Conservation (phyloP, 108 stramenopile genomes). For the Pseudonitzschia multistriata region DNA sequence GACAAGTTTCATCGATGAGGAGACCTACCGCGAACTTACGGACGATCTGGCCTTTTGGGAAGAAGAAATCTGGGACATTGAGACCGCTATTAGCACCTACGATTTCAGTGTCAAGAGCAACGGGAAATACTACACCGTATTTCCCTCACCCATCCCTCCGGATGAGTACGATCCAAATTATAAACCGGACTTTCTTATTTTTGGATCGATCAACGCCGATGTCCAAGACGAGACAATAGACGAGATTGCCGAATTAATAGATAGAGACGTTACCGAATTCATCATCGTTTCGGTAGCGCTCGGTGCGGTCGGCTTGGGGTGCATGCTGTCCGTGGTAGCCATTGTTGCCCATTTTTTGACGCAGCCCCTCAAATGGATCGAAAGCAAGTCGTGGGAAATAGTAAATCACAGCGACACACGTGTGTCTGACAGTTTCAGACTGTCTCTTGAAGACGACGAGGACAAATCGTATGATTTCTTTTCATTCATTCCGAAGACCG, state of each 20-base stretch:
- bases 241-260: constrained; percentile 31
- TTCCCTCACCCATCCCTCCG: constrained; percentile 36
- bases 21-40: constrained; percentile 16
- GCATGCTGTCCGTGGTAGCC: constrained; percentile 36
- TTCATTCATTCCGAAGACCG: constrained; percentile 46
- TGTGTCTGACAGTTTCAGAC: not conserved
- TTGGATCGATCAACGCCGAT: constrained; percentile 21
- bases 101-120: constrained; percentile 11
- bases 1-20: constrained; percentile 7
- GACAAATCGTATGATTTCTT: constrained; percentile 13
- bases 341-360: constrained; percentile 38
- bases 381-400: constrained; percentile 33
- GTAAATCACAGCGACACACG: constrained; percentile 35
- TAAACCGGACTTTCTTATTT: constrained; percentile 37
- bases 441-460: not conserved
- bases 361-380: constrained; percentile 54
- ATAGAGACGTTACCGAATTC: constrained; percentile 25
- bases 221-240: constrained; percentile 20
- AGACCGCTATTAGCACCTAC: constrained; percentile 2
- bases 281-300: constrained; percentile 25
- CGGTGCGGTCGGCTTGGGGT: constrained; percentile 34
- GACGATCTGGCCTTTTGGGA: constrained; percentile 21
- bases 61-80: constrained; percentile 4
- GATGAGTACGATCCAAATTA: constrained; percentile 33
- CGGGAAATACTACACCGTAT: constrained; percentile 22